Evolutionary conservation across 2,329 filamentous ascomycete genomes (phyloP), one percentile per base, ranked within the genome.

Genomic region (Diaporthe ilicicola): DNA sequence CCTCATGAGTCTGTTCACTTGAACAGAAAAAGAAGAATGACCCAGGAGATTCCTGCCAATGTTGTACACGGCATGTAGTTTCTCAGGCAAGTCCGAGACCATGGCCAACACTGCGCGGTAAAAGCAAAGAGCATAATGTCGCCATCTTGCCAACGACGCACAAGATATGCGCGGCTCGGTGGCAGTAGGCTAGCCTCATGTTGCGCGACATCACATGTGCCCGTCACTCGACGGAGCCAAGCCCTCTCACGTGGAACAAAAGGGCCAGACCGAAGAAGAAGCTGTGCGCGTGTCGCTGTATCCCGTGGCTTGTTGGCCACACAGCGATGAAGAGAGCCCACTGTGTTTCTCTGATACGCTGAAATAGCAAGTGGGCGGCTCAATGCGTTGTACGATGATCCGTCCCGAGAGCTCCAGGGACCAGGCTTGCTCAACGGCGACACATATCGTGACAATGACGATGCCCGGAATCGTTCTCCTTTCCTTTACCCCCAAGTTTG

Each of bases 151-250:
- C n/a, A 12, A n/a, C 42, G 44, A 7, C n/a, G 29, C 59, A 64
- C 29, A 24, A 37, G 7, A 50, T 37, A 64, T 64, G 59, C 44
- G 9, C 44, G 10, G 44, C 8, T 10, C 32, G 42, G 29, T 64
- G 44, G 17, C n/a, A 50, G 29, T 42, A 44, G 24, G 7, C 59
- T 68, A 39, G 66, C 34, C 53, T 46, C 53, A 50, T 59, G 32
- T 32, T 56, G 29, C n/a, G 13, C 53, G 42, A 32, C 29, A 37
- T 42, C 51, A 67, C 42, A 68, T 50, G 42, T 34, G 8, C 37
- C 17, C 32, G 55, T 46, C 53, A 68, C 66, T 59, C 53, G 42
- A 59, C 46, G 44, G 27, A 50, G 42, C 27, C 51, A 67, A 48
- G 29, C 50, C 9, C 34, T 32, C 32, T n/a, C 19, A 51, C 32